Conservation (phyloP, 1,284 basidiomycete species). For the Rhodotorula sp. region DNA sequence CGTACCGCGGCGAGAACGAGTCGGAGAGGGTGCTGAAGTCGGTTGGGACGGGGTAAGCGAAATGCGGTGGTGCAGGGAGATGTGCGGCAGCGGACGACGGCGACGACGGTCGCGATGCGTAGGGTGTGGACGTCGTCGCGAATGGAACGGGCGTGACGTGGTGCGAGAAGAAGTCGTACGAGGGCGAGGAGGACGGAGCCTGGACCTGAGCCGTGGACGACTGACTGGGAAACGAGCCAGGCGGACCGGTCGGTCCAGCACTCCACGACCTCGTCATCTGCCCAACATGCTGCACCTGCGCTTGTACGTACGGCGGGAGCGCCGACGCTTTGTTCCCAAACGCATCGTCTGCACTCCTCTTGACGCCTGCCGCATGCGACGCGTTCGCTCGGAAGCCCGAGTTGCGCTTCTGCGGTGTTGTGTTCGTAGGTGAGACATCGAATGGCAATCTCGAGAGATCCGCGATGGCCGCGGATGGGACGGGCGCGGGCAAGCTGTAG, state of each 20-base stretch:
- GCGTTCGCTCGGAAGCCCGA: constrained; percentile 1
- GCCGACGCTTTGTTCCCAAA: constrained; percentile 3
- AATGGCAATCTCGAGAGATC: too few species aligned
- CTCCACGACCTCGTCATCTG: constrained; percentile 4
- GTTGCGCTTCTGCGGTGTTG: neutral
- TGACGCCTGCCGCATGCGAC: neutral
- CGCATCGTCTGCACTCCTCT: constrained; percentile 12
- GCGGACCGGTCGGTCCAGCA: neutral
- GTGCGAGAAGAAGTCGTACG: neutral
- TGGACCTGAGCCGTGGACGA: neutral
- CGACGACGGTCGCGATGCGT: constrained; percentile 10
- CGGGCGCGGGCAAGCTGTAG: neutral
- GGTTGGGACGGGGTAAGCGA: neutral
- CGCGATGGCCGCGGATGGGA: neutral
- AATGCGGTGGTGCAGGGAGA: neutral
- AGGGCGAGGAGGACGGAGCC: neutral
- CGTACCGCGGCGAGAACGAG: constrained; percentile 27
- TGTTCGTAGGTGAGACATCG: neutral
- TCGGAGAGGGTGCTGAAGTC: constrained; percentile 20
- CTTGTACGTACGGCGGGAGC: neutral
- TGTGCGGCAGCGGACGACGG: constrained; percentile 1
- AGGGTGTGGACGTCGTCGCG: neutral
- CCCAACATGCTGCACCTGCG: neutral
- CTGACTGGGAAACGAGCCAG: neutral
- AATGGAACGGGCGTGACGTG: neutral